Evolutionary conservation across 768 basidiomycete species (phyloP).

Genomic region (Trametes elegans): DNA sequence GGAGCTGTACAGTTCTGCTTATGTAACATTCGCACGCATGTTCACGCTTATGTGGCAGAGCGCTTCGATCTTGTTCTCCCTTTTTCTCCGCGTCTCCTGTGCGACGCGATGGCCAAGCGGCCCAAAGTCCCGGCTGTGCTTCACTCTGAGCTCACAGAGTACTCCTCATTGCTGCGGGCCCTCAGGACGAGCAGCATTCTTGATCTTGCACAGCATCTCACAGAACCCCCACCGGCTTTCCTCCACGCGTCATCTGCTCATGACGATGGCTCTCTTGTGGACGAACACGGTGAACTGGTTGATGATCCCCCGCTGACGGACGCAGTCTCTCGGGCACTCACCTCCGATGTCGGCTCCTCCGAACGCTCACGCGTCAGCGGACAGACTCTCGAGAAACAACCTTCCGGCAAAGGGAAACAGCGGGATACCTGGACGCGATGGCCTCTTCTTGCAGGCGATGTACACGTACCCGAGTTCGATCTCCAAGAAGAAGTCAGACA

Average conservation of each 20-base stretch:
- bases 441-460: conserved; percentile 65
- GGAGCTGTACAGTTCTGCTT: conserved; percentile 32
- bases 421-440: conserved; percentile 70
- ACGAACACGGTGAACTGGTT: conserved; percentile 30
- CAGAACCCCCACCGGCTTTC: conserved; percentile 25
- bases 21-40: conserved; percentile 22
- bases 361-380: background rate
- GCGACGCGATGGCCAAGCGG: conserved; percentile 37
- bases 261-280: conserved; percentile 21
- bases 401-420: conserved; percentile 23
- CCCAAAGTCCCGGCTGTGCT: conserved; percentile 49
- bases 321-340: background rate
- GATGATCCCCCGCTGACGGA: conserved; percentile 17
- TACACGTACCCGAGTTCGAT: conserved; percentile 65
- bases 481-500: conserved; percentile 65
- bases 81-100: background rate
- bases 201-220: conserved; percentile 56
- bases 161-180: conserved; percentile 62
- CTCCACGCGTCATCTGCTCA: background rate
- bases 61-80: background rate
- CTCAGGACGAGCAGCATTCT: conserved; percentile 56
- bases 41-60: no score
- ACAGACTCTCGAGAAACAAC: conserved; percentile 17
- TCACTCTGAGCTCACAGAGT: conserved; percentile 66
- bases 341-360: conserved; percentile 1